Base-by-base conservation (phyloP, 1,139 yeast genomes). In the Scheffersomyces illinoinensis region DNA sequence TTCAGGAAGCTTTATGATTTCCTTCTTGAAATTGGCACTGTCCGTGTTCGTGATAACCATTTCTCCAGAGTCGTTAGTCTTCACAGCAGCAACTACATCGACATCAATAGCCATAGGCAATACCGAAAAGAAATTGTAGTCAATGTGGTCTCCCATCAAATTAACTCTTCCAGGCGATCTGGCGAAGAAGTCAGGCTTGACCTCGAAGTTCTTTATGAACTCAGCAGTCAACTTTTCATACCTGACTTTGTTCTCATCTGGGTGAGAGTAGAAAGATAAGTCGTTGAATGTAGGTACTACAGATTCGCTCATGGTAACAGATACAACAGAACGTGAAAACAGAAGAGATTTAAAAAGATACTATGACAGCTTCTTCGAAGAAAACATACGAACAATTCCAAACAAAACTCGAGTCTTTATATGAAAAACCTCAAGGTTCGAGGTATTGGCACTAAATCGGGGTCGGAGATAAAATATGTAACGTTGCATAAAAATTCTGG, bases 81-180 rank as follows among this genome's bases (percentile, higher is more conserved):
- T 68, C 18, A 85, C 87, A 18, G 88, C 91, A 65, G 84, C 83
- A 55, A 87, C 73, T 62, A 88, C 84, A 67, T 88, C 93, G 20
- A 79, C 82, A 58, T 86, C 89, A 54, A 88, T 85, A 8, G 93
- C 92, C 88, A 89, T 85, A n/a, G 93, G 93, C 65, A 89, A 78
- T 18, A 87, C 90, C 3, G 91, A 82, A 68, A 86, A 89, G 68
- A 83, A 82, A 61, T 86, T 84, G 69, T 88, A 89, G 74, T 89
- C 93, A 59, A 89, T 85, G 69, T 89, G 93, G 64, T 89, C 93
- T 50, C 93, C 93, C 61, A 89, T 87, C 62, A 89, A 75, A 70
- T 89, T 89, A 60, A 89, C 93, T 66, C 93, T 76, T 50, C 93
- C 93, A 4, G 93, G 93, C 19, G 91, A 84, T 59, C 93, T 79